Base-by-base conservation (phyloP, 306 rosid species). In the Vigna mungo region DNA sequence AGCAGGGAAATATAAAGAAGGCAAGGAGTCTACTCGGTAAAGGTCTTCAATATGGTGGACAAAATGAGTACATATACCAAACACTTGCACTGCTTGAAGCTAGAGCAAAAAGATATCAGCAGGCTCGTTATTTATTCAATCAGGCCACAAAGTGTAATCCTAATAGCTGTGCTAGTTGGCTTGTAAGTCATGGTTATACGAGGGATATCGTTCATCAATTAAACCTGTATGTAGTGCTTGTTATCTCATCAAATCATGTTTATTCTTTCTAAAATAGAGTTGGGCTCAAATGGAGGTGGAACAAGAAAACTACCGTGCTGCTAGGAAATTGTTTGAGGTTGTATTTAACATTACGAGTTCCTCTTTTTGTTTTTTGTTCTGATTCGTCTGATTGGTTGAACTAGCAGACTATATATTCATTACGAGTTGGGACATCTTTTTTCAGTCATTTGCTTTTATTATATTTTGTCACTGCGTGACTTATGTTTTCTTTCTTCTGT, bases 91-190 rank as follows among this genome's bases (percentile, higher is more conserved):
- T 88, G 85, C 92, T 95, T 17, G 98, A 95, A 84, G 97, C 89
- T 77, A 87, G 81, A 83, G 92, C 97, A 7, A 88, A 87, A 48
- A 90, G 98, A 59, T 80, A 78, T 68, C 92, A 90, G 81, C 95
- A 90, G 88, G 98, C 98, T 83, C 90, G 92, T 15, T 92, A 86
- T 81, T 81, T 92, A 54, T 92, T 95, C 82, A 87, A 79, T 80
- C 96, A 92, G 87, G 98, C 97, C 67, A 92, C 97, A 46, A 92
- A 84, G 75, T 90, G 89, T 78, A 95, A 95, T 84, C 91, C 97
- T 59, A 89, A 84, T 39, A 95, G 97, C 87, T 95, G 98, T 86
- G 98, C 97, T 59, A 88, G 98, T 82, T 95, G 98, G 98, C 97
- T 95, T 81, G 98, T 95, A 87, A 92, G 97, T 86, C 58, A 32